Percentiles rank a stretch among this genome's conserved stretches.
Evolutionary conservation across 2,329 filamentous ascomycete genomes (phyloP).

Genomic region (Bipolaris bicolor): DNA sequence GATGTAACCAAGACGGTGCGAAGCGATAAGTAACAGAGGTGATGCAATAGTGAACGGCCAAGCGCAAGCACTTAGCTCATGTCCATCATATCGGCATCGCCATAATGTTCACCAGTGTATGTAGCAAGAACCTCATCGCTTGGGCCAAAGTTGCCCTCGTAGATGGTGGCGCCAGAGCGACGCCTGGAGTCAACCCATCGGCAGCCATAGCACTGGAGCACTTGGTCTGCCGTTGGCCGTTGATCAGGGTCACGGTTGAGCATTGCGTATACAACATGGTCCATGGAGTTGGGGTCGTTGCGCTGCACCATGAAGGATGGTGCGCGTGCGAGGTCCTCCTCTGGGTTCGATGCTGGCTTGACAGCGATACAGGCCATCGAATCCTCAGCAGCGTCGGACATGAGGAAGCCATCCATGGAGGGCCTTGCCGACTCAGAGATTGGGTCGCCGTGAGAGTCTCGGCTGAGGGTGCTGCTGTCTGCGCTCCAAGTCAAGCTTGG

Average conservation of each 20-base stretch:
- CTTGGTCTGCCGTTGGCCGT: conserved; percentile 75
- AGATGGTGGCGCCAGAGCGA: conserved; percentile 89
- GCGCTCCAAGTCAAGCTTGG: conserved; percentile 84
- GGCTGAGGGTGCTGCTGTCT: conserved; percentile 68
- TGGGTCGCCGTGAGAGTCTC: conserved; percentile 67
- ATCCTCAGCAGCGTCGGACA: conserved; percentile 48
- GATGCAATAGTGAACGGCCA: not conserved
- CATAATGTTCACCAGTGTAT: conserved; percentile 51
- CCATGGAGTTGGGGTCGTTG: conserved; percentile 74
- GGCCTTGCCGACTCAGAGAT: conserved; percentile 28
- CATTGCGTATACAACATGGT: conserved; percentile 87
- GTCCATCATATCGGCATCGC: conserved; percentile 67
- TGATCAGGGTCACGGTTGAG: conserved; percentile 74
- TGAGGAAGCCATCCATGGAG: conserved; percentile 34
- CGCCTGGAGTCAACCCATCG: conserved; percentile 80
- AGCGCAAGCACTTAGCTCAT: conserved; percentile 36
- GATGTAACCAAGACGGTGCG: conserved; percentile 16
- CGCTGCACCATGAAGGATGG: conserved; percentile 89
- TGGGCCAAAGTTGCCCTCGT: conserved; percentile 94
- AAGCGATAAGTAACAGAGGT: not conserved
- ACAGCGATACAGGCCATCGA: conserved; percentile 48
- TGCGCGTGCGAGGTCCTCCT: conserved; percentile 67
- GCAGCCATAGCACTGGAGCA: conserved; percentile 75
- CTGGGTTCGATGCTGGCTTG: conserved; percentile 32
- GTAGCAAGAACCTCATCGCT: conserved; percentile 63